Evolutionary conservation across 2,329 filamentous ascomycete species (phyloP).

Genomic region (Talaromyces pinophilus): DNA sequence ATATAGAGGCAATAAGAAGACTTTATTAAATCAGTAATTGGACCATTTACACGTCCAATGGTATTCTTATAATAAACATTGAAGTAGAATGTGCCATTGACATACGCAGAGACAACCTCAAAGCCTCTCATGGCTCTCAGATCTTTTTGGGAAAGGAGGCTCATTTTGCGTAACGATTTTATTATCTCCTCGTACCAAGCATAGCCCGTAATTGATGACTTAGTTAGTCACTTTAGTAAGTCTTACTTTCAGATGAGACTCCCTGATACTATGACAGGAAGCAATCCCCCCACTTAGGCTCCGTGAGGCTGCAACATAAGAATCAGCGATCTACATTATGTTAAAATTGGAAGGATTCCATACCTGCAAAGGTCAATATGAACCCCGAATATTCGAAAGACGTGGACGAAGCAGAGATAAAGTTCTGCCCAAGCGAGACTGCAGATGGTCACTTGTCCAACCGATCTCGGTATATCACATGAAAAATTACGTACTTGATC

Average conservation of each 20-base stretch:
- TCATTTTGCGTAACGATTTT: neutral
- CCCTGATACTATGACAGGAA: constrained; percentile 21
- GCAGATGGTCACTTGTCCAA: neutral
- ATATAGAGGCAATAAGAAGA: no score
- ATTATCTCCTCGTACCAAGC: neutral
- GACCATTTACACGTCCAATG: no score
- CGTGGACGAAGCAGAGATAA: constrained; percentile 20
- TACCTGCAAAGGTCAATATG: constrained; percentile 19
- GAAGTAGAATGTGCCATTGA: neutral
- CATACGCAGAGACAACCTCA: neutral
- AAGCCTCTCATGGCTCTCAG: neutral
- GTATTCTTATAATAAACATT: no score
- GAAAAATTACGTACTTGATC: constrained; percentile 27
- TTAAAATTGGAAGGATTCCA: neutral
- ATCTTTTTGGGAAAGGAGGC: neutral
- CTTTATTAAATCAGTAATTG: no score
- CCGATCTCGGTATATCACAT: neutral
- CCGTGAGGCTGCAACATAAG: constrained; percentile 3
- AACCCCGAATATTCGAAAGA: constrained; percentile 20
- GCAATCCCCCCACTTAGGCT: constrained; percentile 20
- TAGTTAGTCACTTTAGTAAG: constrained; percentile 2
- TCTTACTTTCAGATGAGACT: constrained; percentile 20
- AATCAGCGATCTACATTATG: neutral
- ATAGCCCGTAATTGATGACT: neutral
- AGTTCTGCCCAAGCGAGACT: constrained; percentile 22